A percentile compares a stretch with the other conserved stretches of the same genome.
Evolutionary conservation across 2,329 filamentous ascomycete genomes (phyloP).

Genomic region (Colletotrichum sansevieriae): DNA sequence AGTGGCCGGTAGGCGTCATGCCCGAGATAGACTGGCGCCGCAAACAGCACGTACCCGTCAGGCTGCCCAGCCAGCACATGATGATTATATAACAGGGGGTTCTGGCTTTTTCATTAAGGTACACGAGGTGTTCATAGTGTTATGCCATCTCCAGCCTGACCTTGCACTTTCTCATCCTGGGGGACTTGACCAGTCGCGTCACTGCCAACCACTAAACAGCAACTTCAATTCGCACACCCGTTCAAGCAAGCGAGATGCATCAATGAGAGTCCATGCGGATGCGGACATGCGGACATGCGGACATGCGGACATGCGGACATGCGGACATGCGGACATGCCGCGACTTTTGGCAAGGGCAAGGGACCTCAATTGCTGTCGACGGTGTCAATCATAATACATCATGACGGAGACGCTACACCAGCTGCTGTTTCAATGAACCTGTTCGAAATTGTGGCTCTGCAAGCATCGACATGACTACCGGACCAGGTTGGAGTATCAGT

Average conservation of each 20-base stretch:
- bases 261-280: background rate
- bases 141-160: background rate
- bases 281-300: background rate
- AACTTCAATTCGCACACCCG: background rate
- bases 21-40: background rate
- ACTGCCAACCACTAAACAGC: background rate
- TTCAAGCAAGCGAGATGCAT: background rate
- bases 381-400: background rate
- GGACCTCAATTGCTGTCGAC: accelerated
- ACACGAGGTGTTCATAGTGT: background rate
- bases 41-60: too few species aligned
- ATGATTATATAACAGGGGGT: background rate
- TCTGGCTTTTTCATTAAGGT: background rate
- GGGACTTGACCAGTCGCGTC: background rate
- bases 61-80: too few species aligned
- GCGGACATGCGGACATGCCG: background rate
- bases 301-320: background rate
- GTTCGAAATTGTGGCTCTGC: background rate
- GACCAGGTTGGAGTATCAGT: background rate
- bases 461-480: background rate
- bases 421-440: background rate
- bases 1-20: background rate
- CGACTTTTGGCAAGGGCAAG: accelerated
- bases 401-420: background rate
- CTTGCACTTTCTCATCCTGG: background rate